phyloP scores from a whole-genome alignment of 2,329 filamentous ascomycete genomes.

The Neocatenulostroma microsporum region DNA sequence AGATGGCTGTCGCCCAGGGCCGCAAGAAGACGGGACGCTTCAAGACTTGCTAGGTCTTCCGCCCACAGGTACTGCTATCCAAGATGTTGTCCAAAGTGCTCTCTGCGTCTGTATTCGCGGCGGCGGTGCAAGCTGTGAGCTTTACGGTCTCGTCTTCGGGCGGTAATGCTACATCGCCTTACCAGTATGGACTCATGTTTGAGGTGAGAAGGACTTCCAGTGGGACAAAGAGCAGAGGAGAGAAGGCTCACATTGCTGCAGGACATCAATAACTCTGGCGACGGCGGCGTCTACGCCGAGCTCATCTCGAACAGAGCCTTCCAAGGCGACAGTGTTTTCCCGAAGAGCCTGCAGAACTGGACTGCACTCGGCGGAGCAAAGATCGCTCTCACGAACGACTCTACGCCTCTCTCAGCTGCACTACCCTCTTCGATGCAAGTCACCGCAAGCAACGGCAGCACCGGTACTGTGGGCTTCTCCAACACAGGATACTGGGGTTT shows the following conservation, averaged over 20 bases:
- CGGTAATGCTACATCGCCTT: conserved; percentile 34
- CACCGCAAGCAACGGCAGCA: conserved; percentile 21
- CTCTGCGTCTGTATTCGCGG: conserved; percentile 12
- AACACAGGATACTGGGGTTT: conserved; percentile 36
- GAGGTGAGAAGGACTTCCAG: conserved; percentile 40
- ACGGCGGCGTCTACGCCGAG: conserved; percentile 66
- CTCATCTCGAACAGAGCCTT: conserved; percentile 64
- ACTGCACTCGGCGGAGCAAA: conserved; percentile 47
- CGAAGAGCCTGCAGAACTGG: conserved; percentile 32
- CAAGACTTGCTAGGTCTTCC: too few species aligned
- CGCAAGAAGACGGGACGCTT: too few species aligned
- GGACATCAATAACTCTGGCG: conserved; percentile 51
- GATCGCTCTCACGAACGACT: conserved; percentile 42
- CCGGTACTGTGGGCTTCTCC: conserved; percentile 33
- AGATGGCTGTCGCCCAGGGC: too few species aligned
- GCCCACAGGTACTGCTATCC: not conserved
- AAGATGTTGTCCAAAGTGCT: conserved; percentile 12
- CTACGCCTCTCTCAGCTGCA: conserved; percentile 45
- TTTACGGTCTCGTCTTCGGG: conserved; percentile 22
- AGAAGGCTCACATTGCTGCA: conserved; percentile 37
- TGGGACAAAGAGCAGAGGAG: conserved; percentile 55
- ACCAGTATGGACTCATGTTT: conserved; percentile 39
- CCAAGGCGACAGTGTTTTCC: conserved; percentile 40
- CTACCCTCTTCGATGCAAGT: conserved; percentile 46
- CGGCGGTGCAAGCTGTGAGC: conserved; percentile 15